Conservation (phyloP, 352 stramenopile genomes). For the Phytophthora hibernalis region DNA sequence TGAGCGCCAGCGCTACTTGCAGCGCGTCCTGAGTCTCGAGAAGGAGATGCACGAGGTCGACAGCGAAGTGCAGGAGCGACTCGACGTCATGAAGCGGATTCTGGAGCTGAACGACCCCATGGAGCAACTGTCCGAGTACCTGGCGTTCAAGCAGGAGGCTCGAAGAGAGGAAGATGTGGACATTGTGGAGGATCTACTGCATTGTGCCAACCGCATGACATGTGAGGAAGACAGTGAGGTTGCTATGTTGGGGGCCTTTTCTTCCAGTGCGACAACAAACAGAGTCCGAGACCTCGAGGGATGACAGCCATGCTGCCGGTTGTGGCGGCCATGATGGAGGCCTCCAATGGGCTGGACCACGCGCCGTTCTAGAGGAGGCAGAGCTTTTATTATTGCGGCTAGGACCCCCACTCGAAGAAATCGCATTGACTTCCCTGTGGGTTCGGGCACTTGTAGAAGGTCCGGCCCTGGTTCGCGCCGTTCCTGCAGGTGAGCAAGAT, state of each 20-base stretch:
- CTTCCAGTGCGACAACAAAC: conserved; percentile 55
- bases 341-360: conserved; percentile 41
- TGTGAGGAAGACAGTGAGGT: conserved; percentile 60
- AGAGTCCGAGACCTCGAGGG: conserved; percentile 26
- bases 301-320: conserved; percentile 57
- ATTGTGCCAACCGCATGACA: conserved; percentile 55
- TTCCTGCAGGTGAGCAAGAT: conserved; percentile 73
- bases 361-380: conserved; percentile 21
- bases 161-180: conserved; percentile 36
- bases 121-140: conserved; percentile 71
- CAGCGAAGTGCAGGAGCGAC: conserved; percentile 45
- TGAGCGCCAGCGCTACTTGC: conserved; percentile 54
- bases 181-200: conserved; percentile 60
- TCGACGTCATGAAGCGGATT: conserved; percentile 67
- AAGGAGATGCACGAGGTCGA: conserved; percentile 46
- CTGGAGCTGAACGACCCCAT: conserved; percentile 57
- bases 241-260: conserved; percentile 71
- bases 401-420: conserved; percentile 93
- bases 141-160: conserved; percentile 56
- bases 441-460: conserved; percentile 94
- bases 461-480: conserved; percentile 89
- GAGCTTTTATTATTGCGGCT: conserved; percentile 23
- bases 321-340: conserved; percentile 70
- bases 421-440: conserved; percentile 84
- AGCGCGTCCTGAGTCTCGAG: conserved; percentile 47